Conservation (phyloP, 2,329 filamentous ascomycete genomes). For the Tolypocladium sp. region DNA sequence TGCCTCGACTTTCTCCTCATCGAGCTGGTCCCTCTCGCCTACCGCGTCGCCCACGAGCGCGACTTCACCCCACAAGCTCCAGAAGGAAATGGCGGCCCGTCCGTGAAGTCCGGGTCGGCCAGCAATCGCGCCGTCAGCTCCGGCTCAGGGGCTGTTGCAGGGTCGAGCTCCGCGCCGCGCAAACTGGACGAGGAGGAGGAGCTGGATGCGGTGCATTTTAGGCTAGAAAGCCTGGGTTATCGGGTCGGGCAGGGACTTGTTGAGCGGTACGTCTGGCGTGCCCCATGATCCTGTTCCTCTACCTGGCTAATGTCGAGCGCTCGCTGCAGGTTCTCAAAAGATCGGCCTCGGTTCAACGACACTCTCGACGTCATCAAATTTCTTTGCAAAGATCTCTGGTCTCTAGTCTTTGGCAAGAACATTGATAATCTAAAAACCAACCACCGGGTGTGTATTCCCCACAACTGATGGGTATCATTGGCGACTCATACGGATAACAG, state of each 20-base stretch:
- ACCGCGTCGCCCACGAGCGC: constrained; percentile 71
- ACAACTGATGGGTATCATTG: not conserved
- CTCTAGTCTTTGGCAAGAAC: constrained; percentile 87
- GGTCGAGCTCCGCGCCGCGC: constrained; percentile 9
- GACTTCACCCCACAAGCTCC: constrained; percentile 28
- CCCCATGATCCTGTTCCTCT: not conserved
- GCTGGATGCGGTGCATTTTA: constrained; percentile 74
- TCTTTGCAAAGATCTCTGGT: constrained; percentile 97
- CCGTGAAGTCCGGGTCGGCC: not conserved
- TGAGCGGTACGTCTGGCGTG: constrained; percentile 56
- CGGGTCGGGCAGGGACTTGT: constrained; percentile 86
- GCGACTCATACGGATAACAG: constrained; percentile 26
- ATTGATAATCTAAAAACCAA: constrained; percentile 99
- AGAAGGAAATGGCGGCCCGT: not conserved
- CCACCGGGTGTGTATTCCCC: constrained; percentile 55
- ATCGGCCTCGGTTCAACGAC: constrained; percentile 81
- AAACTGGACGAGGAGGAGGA: constrained; percentile 65
- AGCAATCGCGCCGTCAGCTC: constrained; percentile 11
- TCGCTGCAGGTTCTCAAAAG: constrained; percentile 59
- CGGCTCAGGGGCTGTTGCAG: constrained; percentile 10
- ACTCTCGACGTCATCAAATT: constrained; percentile 97
- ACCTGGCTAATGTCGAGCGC: not conserved
- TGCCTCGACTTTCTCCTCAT: constrained; percentile 93
- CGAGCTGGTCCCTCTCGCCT: constrained; percentile 90
- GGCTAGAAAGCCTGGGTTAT: constrained; percentile 80